A percentile compares a stretch with the other conserved stretches of the same genome.
phyloP scores from a whole-genome alignment of 1,284 basidiomycete genomes.

The Singerocomus inundabilis region DNA sequence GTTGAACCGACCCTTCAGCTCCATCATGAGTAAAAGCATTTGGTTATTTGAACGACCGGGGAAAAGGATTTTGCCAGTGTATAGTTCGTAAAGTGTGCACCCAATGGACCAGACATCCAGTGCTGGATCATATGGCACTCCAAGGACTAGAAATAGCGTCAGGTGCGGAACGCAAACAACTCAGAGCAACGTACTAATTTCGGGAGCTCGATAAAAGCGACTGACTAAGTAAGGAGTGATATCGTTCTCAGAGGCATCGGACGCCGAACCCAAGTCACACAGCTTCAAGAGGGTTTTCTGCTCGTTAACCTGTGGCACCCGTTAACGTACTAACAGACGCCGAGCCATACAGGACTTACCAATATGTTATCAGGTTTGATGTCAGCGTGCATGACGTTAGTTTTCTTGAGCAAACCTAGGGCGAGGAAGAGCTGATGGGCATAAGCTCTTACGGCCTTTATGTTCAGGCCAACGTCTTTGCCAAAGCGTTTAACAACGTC shows the following conservation, averaged over 20 bases:
- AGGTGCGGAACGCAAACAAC: conserved; percentile 12
- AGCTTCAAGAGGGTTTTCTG: conserved; percentile 92
- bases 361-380: conserved; percentile 97
- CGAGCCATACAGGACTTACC: conserved; percentile 46
- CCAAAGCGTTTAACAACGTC: conserved; percentile 99
- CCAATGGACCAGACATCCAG: conserved; percentile 98
- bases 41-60: conserved; percentile 97
- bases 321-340: conserved; percentile 14
- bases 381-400: conserved; percentile 96
- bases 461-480: conserved; percentile 95
- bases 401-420: conserved; percentile 82
- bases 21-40: conserved; percentile 97
- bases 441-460: conserved; percentile 96
- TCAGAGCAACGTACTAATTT: conserved; percentile 78
- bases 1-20: conserved; percentile 92
- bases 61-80: conserved; percentile 98
- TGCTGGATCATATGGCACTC: conserved; percentile 90
- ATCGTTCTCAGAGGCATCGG: conserved; percentile 91
- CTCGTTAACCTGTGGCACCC: conserved; percentile 76
- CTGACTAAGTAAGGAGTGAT: conserved; percentile 98
- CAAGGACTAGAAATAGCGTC: conserved; percentile 67
- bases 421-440: conserved; percentile 94
- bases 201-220: conserved; percentile 97
- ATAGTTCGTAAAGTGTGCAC: conserved; percentile 96
- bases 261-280: conserved; percentile 95